Evolutionary conservation across 495 filamentous ascomycete species (phyloP), one percentile per base, ranked within the genome.

Genomic region (Ascobolus immersus): DNA sequence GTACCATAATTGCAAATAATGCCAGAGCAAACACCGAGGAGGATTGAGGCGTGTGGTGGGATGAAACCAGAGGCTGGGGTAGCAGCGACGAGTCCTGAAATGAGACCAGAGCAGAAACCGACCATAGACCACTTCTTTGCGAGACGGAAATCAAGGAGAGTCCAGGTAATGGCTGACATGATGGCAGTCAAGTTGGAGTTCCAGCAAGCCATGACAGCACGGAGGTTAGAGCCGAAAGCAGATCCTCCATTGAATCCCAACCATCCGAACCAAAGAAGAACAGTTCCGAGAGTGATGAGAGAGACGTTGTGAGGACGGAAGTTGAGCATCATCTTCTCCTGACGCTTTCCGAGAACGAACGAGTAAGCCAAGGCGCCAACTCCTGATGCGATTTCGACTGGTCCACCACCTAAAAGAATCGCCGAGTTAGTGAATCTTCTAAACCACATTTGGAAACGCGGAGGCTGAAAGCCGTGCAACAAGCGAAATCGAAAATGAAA

Each of bases 61-160:
- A 94, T 76, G 55, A 68, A 77, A 34, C 78, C 78, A 17, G 77
- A 78, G 5, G 79, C 78, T 5, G 78, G 78, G n/a, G 78, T 89
- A 10, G 80, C 80, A 33, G 78, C 78, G 18, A 96, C 86, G 18
- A 89, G 68, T 32, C 78, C 78, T 0, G 76, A 79, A 51, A 89
- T 89, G 42, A 73, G 70, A 29, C 86, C 86, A 17, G 86, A 96
- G 55, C 86, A 96, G 77, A 86, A 92, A 34, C 86, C 86, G 45
- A 96, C 86, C 65, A 94, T 90, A 2, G 84, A 92, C 86, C 86
- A 94, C 60, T 96, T 96, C 52, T 72, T 71, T 29, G 89, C 86
- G 28, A 96, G 62, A 31, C 86, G 70, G 67, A 69, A 96, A 60
- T 96, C 86, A 45, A 93, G 76, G 29, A 96, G 48, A 40, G 73